These are phyloP conservation scores for Sporothrix variecibatus DNA, from an alignment of 2,329 filamentous ascomycete species.

Conservation along the genomic window DNA sequence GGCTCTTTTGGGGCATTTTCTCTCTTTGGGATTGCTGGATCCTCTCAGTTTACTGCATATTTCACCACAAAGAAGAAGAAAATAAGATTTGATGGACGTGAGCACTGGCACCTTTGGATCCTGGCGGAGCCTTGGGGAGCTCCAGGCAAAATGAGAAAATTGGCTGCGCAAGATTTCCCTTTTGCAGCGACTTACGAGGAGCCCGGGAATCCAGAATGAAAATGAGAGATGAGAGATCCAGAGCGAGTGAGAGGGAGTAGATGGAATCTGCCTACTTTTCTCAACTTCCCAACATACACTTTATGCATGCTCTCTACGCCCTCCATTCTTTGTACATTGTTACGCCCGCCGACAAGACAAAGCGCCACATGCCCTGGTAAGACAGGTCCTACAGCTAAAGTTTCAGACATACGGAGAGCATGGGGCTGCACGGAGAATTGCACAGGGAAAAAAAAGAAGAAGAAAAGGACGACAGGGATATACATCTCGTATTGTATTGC, in stretches of 20 bases:
- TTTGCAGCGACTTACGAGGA: not conserved
- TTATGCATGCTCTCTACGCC: not conserved
- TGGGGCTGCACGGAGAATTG: not conserved
- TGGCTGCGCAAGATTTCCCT: not conserved
- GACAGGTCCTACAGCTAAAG: conserved; percentile 18
- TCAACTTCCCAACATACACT: not conserved
- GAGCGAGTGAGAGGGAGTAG: not conserved
- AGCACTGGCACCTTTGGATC: conserved; percentile 11
- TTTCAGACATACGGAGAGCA: conserved; percentile 4
- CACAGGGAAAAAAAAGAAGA: not conserved
- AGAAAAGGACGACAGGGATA: not conserved
- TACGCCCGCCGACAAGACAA: not conserved
- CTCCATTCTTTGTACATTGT: not conserved
- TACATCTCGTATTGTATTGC: not conserved
- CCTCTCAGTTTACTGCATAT: conserved; percentile 8
- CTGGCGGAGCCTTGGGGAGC: not conserved
- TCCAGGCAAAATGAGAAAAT: not conserved
- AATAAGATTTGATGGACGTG: conserved; percentile 17
- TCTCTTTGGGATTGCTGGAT: not conserved
- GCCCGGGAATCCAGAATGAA: not conserved
- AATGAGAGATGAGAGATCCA: not conserved
- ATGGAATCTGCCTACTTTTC: not conserved
- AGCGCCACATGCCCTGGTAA: conserved; percentile 6
- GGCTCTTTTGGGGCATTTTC: not conserved
- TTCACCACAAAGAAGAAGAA: not conserved